Evolutionary conservation across 768 basidiomycete species (phyloP).

Genomic region (Goffeauzyma gilvescens): DNA sequence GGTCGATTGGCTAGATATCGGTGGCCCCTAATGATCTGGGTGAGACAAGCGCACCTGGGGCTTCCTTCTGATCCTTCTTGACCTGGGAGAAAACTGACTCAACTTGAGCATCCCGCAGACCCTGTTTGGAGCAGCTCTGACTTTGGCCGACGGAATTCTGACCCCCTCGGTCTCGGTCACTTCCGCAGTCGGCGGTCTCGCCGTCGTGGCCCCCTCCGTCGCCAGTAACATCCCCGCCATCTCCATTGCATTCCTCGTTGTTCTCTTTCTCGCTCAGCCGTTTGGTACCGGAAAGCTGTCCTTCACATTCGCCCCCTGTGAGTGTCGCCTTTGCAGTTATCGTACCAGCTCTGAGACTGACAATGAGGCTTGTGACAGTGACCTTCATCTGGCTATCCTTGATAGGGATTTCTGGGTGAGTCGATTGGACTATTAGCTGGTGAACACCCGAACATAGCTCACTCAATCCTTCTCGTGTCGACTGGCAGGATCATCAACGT

Average conservation of each 20-base stretch:
- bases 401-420: slow-evolving; percentile 12
- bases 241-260: slow-evolving; percentile 43
- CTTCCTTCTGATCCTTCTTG: not conserved
- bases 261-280: slow-evolving; percentile 43
- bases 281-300: slow-evolving; percentile 44
- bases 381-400: slow-evolving; percentile 43
- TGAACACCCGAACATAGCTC: not conserved
- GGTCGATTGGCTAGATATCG: slow-evolving; percentile 18
- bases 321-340: slow-evolving; percentile 6
- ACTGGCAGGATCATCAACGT: slow-evolving; percentile 43
- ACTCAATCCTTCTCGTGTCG: not conserved
- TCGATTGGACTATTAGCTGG: slow-evolving; percentile 3
- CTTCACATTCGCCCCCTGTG: slow-evolving; percentile 42
- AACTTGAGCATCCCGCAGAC: too few relatives aligned
- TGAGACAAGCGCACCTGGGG: slow-evolving; percentile 20
- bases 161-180: slow-evolving; percentile 47
- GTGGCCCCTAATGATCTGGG: slow-evolving; percentile 44
- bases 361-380: slow-evolving; percentile 31
- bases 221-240: slow-evolving; percentile 39
- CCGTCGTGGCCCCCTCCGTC: slow-evolving; percentile 41
- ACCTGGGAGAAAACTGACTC: not conserved
- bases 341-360: not conserved
- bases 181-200: slow-evolving; percentile 51
- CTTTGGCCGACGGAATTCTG: slow-evolving; percentile 50
- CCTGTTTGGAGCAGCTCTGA: slow-evolving; percentile 47